These are phyloP conservation scores for Bombardia bombarda DNA, from an alignment of 495 filamentous ascomycete genomes.

Conservation along the genomic window DNA sequence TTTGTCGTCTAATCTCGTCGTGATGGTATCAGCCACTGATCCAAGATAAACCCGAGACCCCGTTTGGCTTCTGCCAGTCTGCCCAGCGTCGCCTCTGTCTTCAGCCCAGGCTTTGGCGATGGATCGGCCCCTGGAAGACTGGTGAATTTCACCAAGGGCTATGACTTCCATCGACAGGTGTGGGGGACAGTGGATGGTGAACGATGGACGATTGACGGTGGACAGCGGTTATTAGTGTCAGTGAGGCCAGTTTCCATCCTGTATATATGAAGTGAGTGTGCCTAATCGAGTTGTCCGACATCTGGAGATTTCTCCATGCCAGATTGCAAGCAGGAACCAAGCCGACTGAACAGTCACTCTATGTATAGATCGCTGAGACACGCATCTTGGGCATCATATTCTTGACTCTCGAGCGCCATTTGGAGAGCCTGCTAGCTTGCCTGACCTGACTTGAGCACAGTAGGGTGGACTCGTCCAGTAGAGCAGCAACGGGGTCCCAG, in stretches of 20 bases:
- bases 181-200: too few relatives aligned
- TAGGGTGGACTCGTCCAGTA: background rate
- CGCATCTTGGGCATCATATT: background rate
- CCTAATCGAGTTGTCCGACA: background rate
- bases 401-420: background rate
- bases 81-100: background rate
- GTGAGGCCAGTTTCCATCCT: too few relatives aligned
- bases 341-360: too few relatives aligned
- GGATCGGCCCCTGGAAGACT: too few relatives aligned
- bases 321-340: background rate
- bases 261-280: background rate
- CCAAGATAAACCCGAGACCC: constrained; percentile 13
- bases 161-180: too few relatives aligned
- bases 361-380: too few relatives aligned
- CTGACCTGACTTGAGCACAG: background rate
- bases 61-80: background rate
- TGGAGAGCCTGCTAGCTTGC: too few relatives aligned
- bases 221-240: too few relatives aligned
- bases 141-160: too few relatives aligned
- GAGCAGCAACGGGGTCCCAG: background rate
- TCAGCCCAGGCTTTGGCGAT: too few relatives aligned
- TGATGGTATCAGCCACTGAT: constrained; percentile 14
- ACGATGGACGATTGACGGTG: too few relatives aligned
- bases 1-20: constrained; percentile 16
- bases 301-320: background rate